These are phyloP conservation scores for Lepidopterella palustris DNA, from an alignment of 495 filamentous ascomycete species.

Conservation along the genomic window DNA sequence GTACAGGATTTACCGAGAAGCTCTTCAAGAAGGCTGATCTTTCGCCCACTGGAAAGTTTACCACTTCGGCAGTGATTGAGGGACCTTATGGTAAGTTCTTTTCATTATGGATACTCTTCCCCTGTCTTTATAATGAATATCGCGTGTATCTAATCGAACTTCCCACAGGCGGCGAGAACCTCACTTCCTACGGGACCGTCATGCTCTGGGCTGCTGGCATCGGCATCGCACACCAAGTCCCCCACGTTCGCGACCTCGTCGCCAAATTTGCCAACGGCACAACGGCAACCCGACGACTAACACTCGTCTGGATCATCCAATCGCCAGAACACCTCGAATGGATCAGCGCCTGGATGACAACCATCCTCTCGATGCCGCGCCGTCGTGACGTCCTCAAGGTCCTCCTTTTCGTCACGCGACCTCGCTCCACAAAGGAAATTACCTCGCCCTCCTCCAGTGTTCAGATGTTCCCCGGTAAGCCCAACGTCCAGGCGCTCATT, in stretches of 20 bases:
- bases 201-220: constrained; percentile 88
- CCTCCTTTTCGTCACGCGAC: constrained; percentile 81
- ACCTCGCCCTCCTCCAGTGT: constrained; percentile 64
- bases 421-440: constrained; percentile 65
- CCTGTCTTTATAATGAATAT: constrained; percentile 17
- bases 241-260: constrained; percentile 77
- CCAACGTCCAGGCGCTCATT: constrained; percentile 70
- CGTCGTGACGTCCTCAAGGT: constrained; percentile 74
- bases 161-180: constrained; percentile 66
- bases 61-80: constrained; percentile 60
- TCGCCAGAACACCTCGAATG: constrained; percentile 83
- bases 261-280: constrained; percentile 64
- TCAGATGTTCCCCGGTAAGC: constrained; percentile 77
- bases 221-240: constrained; percentile 90
- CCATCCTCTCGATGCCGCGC: constrained; percentile 68
- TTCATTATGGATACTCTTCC: constrained; percentile 14
- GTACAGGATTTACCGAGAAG: constrained; percentile 79
- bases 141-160: constrained; percentile 7
- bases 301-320: constrained; percentile 86
- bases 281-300: constrained; percentile 70
- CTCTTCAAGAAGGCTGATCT: constrained; percentile 60
- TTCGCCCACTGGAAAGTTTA: constrained; percentile 40
- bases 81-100: constrained; percentile 65
- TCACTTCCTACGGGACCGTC: constrained; percentile 84
- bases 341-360: constrained; percentile 90